Base-by-base conservation (phyloP, 768 basidiomycete genomes). In the Coprinopsis cinerea region DNA sequence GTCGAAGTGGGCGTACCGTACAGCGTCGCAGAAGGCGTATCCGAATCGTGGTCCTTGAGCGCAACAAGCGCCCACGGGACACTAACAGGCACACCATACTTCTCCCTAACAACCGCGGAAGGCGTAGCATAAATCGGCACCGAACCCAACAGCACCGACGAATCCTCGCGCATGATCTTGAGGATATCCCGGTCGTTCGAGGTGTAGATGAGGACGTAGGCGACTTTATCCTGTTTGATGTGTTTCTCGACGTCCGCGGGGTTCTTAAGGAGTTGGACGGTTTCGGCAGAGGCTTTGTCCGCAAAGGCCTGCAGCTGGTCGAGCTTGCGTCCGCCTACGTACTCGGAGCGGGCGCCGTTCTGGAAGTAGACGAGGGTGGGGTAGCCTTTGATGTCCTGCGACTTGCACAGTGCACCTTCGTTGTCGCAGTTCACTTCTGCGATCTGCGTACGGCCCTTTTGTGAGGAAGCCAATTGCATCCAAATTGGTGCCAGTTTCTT, bases 371-470 rank as follows among this genome's bases (percentile, higher is more conserved):
- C 67, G 35, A 98, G 69, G 43, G 85, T 89, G 0, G 95, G 95
- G 65, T 89, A 99, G 1, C 91, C 92, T 24, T 75, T 62, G 15
- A 99, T 75, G 2, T 73, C 76, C 49, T 92, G 74, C 11, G 67
- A 58, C 39, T 73, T 69, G 66, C 95, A 99, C 4, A 93, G 60
- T 0, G 73, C 64, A 35, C 73, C 69, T 57, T 93, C 70, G 0
- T 72, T 79, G 15, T 97, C 95, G 59, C 95, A 99, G 61, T 99
- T 81, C 13, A 99, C 85, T 53, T 95, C 83, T 2, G 83, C 92
- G 7, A 99, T 69, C 32, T 79, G 85, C 25, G 94, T 70, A 42
- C 82, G 82, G 53, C 75, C 70, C 56, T 85, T 77, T 76, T 94
- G 82, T 18, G 70, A 68, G 43, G 68, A 65, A 0, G 89, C 94